Base-by-base conservation (phyloP, 179 eudicot species). In the Silene noctiflora region DNA sequence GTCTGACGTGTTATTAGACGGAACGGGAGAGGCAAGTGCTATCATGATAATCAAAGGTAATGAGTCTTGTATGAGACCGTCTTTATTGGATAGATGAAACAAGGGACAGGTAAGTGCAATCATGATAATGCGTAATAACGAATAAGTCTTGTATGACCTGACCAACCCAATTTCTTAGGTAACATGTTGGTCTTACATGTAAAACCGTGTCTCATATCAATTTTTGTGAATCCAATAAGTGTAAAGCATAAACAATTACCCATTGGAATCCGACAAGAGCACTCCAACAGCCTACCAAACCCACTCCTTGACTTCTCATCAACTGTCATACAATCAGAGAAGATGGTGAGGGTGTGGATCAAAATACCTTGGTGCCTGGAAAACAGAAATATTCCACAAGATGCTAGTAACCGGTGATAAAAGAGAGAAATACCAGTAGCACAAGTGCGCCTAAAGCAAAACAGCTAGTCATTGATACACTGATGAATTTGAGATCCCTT, bases 261-360 rank as follows among this genome's bases (percentile, higher is more conserved):
- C 96, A 92, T 86, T 94, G 98, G 81, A 73, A 73, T 22, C 67
- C 92, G 7, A 90, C 88, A 3, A 94, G 96, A 16, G 89, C 87
- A 72, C 82, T 82, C 98, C 98, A 92, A 75, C 93, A 90, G 51
- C 96, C 95, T 4, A 85, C 75, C 78, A 94, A 81, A 74, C 97
- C 98, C 44, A 78, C 87, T 75, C 97, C 96, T 77, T 81, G 86
- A 56, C 77, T 86, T 86, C 81, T 88, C 76, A 87, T 75, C 22
- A 89, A n/a, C 98, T 94, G 89, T 67, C 66, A 78, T 64, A 42
- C 46, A 70, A 67, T 53, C 14, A 76, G 14, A 80, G n/a, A 55
- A 58, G 11, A 67, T 33, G 33, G 53, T 59, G 31, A 71, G 55
- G 25, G 33, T 46, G 31, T 25, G 20, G 12, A 51, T 75, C 19